Base-by-base conservation (phyloP, 139 green algal genomes). In the Picochlorum sp. region DNA sequence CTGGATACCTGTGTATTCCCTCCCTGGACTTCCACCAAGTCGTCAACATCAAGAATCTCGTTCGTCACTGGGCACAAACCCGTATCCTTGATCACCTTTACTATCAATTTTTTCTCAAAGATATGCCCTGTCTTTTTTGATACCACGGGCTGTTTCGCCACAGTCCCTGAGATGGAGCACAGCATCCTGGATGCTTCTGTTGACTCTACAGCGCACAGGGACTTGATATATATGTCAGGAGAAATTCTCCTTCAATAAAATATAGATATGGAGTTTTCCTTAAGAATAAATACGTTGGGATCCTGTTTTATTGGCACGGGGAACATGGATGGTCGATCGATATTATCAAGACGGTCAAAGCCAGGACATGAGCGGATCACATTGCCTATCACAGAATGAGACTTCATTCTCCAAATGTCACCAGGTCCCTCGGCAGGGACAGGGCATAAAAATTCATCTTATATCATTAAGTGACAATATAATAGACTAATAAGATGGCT, bases 81-180 rank as follows among this genome's bases (percentile, higher is more conserved):
- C 4, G 81, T 95, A 60, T 96, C 88, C 68, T 81, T 71, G 18
- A 90, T 67, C 58, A 88, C 78, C 57, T 97, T 95, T 41, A 89
- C 77, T 14, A 97, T 85, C n/a, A 98, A 69, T 1, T 75, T 66
- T 55, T 74, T 74, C 60, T 98, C 92, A 67, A 90, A 98, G 6
- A 98, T 65, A 23, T 92, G 85, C 1, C 92, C 92, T 1, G 67
- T 85, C 49, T 89, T 93, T 2, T 62, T 82, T 18, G 80, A 90
- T 21, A 97, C 82, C 10, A 97, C 91, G 0, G 89, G 89, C 49
- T 94, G 74, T 72, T 94, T 83, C 0, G 92, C 90, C 49, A 96
- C 85, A 0, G 57, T 77, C 21, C 92, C 92, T 2, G 76, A 90
- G 37, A 98, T 83, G 88, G 82, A 61, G 63, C 2, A 16, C 15